A percentile compares a stretch with the other conserved stretches of the same genome.
phyloP scores from a whole-genome alignment of 1,284 basidiomycete species.

The Marasmius fiardii region DNA sequence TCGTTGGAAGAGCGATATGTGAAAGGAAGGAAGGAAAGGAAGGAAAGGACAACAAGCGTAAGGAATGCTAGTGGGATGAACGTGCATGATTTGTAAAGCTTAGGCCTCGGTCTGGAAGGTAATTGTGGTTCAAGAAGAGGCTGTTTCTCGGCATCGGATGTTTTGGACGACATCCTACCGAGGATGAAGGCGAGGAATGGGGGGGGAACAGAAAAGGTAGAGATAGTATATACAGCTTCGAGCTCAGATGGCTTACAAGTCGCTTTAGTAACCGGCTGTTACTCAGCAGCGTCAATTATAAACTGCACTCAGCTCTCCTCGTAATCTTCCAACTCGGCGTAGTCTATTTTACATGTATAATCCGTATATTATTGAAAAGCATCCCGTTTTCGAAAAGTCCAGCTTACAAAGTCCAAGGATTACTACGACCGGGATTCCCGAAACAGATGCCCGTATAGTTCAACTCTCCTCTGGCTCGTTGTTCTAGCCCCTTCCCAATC shows the following conservation, averaged over 20 bases:
- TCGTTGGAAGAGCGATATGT: background rate
- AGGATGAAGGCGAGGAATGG: too few relatives aligned
- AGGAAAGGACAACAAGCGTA: background rate
- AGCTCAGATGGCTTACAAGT: too few relatives aligned
- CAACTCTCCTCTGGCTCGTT: background rate
- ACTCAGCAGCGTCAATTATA: too few relatives aligned
- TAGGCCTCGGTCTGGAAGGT: background rate
- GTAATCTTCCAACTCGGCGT: too few relatives aligned
- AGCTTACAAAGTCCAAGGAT: too few relatives aligned
- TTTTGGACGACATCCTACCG: background rate
- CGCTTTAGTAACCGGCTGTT: too few relatives aligned
- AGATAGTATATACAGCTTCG: background rate
- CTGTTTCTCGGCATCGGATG: background rate
- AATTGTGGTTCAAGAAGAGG: background rate
- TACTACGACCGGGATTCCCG: too few relatives aligned
- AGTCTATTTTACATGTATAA: too few relatives aligned
- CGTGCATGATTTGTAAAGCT: background rate
- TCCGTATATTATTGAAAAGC: too few relatives aligned
- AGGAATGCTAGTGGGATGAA: background rate
- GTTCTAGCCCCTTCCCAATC: background rate
- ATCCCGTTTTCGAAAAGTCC: too few relatives aligned
- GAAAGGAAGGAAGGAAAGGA: background rate
- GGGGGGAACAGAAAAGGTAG: background rate
- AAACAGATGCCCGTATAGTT: background rate
- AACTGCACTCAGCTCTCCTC: too few relatives aligned